Evolutionary conservation across 345 rosid species (phyloP), one percentile per base, ranked within the genome.

Genomic region (Salix caprea): DNA sequence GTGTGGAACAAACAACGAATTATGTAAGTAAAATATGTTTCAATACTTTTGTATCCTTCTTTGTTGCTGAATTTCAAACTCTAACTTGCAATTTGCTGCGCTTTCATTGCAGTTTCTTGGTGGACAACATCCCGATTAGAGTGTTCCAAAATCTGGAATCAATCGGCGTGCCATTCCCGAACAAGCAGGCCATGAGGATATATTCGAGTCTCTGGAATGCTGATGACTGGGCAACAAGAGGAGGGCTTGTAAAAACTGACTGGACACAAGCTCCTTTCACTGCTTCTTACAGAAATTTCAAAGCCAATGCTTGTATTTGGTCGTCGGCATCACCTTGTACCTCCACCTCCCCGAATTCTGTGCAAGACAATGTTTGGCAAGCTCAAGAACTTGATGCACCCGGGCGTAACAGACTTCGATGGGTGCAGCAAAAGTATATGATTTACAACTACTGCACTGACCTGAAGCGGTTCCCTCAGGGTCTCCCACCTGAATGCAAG

Each of bases 101-200:
- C 23, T n/a, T 14, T 3, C 18, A 46, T 6, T 28, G 28, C n/a
- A 74, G 76, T 6, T 74, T 74, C 68, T 40, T 64, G 23, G 76
- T 74, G 76, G 76, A 74, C 39, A 74, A 74, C 69, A 74, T 74
- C 42, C 76, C 76, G 2, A 44, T 74, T 15, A 74, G 76, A 74
- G 69, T 74, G 18, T 74, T 74, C 30, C 65, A 74, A 40, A 74
- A 74, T 42, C 30, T 60, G 40, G 69, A 74, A 74, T 28, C 76
- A 64, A 19, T 40, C 3, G 76, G 76, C 0, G 69, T 64, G 23
- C 76, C 76, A 18, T 74, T 74, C 39, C 76, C 69, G 28, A 74
- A 30, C 5, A 74, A 74, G 69, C 76, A 74, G 19, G 69, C 76
- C 24, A 74, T 74, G 76, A 74, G 76, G 14, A 30, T 64, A 18